Conservation (phyloP, 169 alveolate genomes). For the Theileria annulata region DNA sequence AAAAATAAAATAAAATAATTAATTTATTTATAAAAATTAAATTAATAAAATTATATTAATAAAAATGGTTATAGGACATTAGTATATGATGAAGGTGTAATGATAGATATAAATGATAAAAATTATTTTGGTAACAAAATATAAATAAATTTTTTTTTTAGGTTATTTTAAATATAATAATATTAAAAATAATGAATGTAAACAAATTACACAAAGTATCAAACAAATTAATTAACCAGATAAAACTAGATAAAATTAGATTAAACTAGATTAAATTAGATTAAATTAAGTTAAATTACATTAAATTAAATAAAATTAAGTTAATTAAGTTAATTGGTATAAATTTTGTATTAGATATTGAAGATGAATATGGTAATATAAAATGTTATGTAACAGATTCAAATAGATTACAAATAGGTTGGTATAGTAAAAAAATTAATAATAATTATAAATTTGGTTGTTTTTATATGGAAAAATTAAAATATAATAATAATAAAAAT, state of each 20-base stretch:
- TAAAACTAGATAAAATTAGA: too few relatives aligned
- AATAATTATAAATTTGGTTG: conserved; percentile 67
- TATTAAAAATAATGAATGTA: conserved; percentile 34
- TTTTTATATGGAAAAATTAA: conserved; percentile 50
- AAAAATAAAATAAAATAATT: neutral
- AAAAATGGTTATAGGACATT: conserved; percentile 47
- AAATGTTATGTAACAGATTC: conserved; percentile 57
- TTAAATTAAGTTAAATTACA: neutral
- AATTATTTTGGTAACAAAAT: conserved; percentile 38
- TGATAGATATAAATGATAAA: conserved; percentile 34
- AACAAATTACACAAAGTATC: conserved; percentile 43
- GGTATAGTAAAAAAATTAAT: conserved; percentile 55
- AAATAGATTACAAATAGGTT: conserved; percentile 42
- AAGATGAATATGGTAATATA: conserved; percentile 46
- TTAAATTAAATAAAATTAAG: neutral
- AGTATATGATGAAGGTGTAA: conserved; percentile 68
- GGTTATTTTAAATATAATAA: conserved; percentile 50
- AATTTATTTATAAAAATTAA: neutral
- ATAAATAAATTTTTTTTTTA: neutral
- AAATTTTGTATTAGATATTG: neutral
- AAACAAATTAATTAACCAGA: too few relatives aligned
- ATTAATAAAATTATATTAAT: too few relatives aligned
- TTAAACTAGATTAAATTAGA: too few relatives aligned
- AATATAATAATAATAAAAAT: neutral
- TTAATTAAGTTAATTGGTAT: neutral